phyloP scores from a whole-genome alignment of 148 eudicot species.

The Suaeda aralocaspica region DNA sequence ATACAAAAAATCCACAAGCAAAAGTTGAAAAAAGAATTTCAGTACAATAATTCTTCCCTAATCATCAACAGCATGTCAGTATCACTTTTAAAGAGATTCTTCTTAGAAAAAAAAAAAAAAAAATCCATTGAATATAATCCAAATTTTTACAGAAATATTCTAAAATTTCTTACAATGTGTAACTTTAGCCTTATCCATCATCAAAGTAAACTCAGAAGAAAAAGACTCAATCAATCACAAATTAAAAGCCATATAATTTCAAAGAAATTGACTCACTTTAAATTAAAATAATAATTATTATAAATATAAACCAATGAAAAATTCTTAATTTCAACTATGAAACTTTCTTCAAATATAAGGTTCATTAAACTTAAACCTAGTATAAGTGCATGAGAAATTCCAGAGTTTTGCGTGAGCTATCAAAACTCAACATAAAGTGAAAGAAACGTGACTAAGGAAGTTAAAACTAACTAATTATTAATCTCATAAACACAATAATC shows the following conservation, averaged over 20 bases:
- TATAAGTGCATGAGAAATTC: conserved; percentile 6
- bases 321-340: neutral
- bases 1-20: neutral
- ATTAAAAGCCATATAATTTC: conserved; percentile 8
- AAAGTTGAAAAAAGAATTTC: neutral
- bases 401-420: conserved; percentile 2
- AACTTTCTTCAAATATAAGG: conserved; percentile 1
- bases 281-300: too few relatives aligned
- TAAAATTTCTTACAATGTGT: neutral
- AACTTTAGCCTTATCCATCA: neutral
- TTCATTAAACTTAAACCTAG: neutral
- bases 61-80: neutral
- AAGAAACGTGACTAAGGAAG: conserved; percentile 13
- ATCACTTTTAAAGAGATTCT: neutral
- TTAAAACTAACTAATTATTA: conserved; percentile 13
- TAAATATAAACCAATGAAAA: conserved; percentile 7
- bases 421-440: conserved; percentile 13
- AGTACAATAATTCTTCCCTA: neutral
- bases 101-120: neutral
- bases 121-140: too few relatives aligned
- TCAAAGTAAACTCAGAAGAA: neutral
- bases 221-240: conserved; percentile 3
- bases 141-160: conserved; percentile 6
- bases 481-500: conserved; percentile 16
- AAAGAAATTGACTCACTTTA: conserved; percentile 3